Evolutionary conservation across 495 filamentous ascomycete genomes (phyloP), one percentile per base, ranked within the genome.

Genomic region (Extremus antarcticus): DNA sequence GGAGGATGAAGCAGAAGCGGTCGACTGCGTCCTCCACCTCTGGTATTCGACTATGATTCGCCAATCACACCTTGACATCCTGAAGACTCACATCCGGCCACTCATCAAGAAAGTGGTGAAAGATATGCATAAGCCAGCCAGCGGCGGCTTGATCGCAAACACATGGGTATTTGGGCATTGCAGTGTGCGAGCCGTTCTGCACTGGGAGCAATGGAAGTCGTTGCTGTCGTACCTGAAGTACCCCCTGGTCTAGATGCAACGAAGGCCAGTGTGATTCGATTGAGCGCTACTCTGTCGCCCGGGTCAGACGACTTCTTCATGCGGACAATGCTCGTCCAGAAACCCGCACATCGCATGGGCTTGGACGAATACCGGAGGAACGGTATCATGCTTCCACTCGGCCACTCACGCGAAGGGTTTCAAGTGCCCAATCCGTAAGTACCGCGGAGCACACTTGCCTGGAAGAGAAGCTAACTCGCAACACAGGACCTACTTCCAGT

Each of bases 1-100:
- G 35, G 41, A 56, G 9, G 43, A 63, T 4, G 22, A 53, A 1
- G 55, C 63, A 1, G 49, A 47, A 16, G 65, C 65, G 7, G 43
- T 61, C 1, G 64, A 65, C 4, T 63, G 61, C 51, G 68, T 73
- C 15, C 55, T 71, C 38, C 67, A 71, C 51, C 3, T 71, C 19
- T 73, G 71, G 71, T 73, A 72, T 53, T 73, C 69, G 8, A 60
- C 68, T 13, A 7, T 35, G 7, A 4, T 35, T 7, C 29, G 29
- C 29, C 29, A 35, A 35, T 7, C 7, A 4, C 29, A 35, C 13
- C 7, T 35, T 4, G 29, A 35, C 4, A 35, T 35, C 29, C 29
- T 35, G 29, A 4, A 35, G 29, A 35, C 29, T 13, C 29, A 35
- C 7, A 35, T 50, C 16, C 54, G 54, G 19, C 64, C 65, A 19